Evolutionary conservation across 148 eudicot genomes (phyloP), one percentile per base, ranked within the genome.

Genomic region (Chenopodium album): DNA sequence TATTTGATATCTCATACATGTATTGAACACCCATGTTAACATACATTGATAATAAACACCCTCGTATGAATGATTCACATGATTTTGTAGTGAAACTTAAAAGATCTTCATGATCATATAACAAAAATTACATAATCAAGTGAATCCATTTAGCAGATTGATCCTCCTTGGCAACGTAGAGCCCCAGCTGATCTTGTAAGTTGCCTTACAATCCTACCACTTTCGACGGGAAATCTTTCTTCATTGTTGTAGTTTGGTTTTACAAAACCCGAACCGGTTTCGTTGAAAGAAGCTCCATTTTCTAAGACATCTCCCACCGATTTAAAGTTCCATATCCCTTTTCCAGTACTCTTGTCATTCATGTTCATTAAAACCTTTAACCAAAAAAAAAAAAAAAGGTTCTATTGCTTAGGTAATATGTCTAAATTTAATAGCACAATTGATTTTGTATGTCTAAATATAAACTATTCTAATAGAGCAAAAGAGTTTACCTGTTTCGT

Each of bases 131-230:
- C 26, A 7, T 0, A 34, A 29, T 47, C 28, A 23, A 48, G 17
- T 71, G 76, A 52, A 77, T 63, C 28, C 9, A 60, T 23, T 87
- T 78, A 92, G 81, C 98, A 94, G 75, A 75, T 82, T 13, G 89
- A 84, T 63, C 75, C 68, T 79, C n/a, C 78, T 32, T 60, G 34
- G 85, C 98, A 94, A 71, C 84, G 88, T 72, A 94, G 70, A 78
- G 88, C 97, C 47, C 98, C 98, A 26, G 98, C 87, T 71, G 89
- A 70, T 80, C 81, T 80, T 8, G 98, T 94, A 13, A 94, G 76
- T 64, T 86, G 59, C 86, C 90, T 89, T 14, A 94, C 91, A 62
- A 71, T 69, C 63, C 31, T 79, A 7, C 91, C 98, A 79, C 90
- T 90, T 34, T 84, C 94, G 13, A 87, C 92, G 6, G 32, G 76